Base-by-base conservation (phyloP, 108 stramenopile species). In the Chaetoceros muelleri region DNA sequence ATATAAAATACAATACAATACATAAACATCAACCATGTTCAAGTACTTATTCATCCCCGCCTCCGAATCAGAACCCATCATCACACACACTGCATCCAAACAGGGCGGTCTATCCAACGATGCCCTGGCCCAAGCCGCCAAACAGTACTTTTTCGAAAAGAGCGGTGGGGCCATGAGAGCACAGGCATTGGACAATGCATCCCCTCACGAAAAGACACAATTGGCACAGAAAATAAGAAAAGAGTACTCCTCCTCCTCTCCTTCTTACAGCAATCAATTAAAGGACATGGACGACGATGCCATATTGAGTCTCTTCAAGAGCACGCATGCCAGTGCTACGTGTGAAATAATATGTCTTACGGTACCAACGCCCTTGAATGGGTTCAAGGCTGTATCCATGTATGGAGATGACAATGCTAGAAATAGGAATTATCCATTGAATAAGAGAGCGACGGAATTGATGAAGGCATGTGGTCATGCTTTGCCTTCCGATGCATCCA, bases 261-360 rank as follows among this genome's bases (percentile, higher is more conserved):
- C 61, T n/a, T 54, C 67, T 48, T n/a, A n/a, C n/a, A n/a, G n/a
- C n/a, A 22, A 55, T 2, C 71, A 74, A 49, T 46, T 79, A 52
- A 40, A 31, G 13, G 29, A 62, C 1, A 59, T 84, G 50, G 70
- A 69, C 52, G 83, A 84, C 55, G 77, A 78, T 60, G 61, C 65
- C 2, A 44, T 84, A 34, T 51, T 84, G 23, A 48, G 60, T 28
- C 52, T 80, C 25, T 65, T 76, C 55, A 62, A 68, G 23, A 30
- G 64, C 2, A 70, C 62, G 22, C 72, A 71, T 28, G 57, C 54
- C 17, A 61, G 60, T 21, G 66, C 76, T 2, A 62, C 78, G 0
- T 86, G 80, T 57, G 84, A 86, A 64, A 86, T 86, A 48, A 78
- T 72, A 3, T 76, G 79, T 54, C 62, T 86, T 29, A 81, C 81